Base-by-base conservation (phyloP, 75 land plant genomes). In the Azolla pinnata region DNA sequence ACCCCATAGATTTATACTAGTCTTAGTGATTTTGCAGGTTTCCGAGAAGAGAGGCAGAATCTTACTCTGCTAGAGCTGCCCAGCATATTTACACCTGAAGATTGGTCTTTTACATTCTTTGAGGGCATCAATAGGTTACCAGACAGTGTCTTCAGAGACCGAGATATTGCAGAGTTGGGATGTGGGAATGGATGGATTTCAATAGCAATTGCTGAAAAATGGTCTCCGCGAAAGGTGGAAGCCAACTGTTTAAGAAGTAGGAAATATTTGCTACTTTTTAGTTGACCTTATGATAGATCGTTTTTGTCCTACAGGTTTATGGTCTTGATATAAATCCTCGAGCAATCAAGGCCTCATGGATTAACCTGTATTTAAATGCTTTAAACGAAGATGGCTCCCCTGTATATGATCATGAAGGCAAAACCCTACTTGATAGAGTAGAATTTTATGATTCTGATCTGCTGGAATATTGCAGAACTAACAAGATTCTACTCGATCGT, bases 141-240 rank as follows among this genome's bases (percentile, higher is more conserved):
- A 9, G 87, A 81, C 42, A 83, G 77, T 30, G 88, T 88, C 26
- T 93, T 93, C 60, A 73, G 69, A 78, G 96, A 88, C 54, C 77
- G 77, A 57, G 82, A 86, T 35, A 80, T 93, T 19, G 66, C 90
- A 34, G 98, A 93, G 64, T 83, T 93, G 50, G 98, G 97, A 9
- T 88, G 96, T 71, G 98, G 98, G 34, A 93, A 93, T 73, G 98
- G 98, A 33, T 93, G 98, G 98, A 86, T 93, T 58, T 78, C 98
- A 46, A 93, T 93, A 65, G 98, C 98, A 29, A 67, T 93, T 62
- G 98, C 98, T 47, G 87, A 88, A 45, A 90, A 90, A 51, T 88
- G 89, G 90, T 67, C 65, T 20, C 98, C 98, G 48, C 61, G 62
- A 23, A 93, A 88, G 90, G 98, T 80, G 54, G 31, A 51, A n/a